Base-by-base conservation (phyloP, 1,139 yeast genomes). In the Suhomyces anneliseae region DNA sequence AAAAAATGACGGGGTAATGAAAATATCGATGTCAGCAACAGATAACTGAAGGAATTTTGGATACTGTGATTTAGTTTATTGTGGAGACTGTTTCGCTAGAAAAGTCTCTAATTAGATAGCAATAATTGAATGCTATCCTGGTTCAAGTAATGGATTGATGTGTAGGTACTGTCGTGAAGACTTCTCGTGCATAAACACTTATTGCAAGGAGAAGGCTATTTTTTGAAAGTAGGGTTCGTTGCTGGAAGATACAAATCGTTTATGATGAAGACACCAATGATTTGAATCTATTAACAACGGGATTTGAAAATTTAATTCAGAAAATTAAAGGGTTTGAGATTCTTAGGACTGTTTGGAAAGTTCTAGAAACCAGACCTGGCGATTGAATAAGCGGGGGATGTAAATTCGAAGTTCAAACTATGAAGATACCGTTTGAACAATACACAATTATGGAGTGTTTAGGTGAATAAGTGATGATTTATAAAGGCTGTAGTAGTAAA, bases 101-200 rank as follows among this genome's bases (percentile, higher is more conserved):
- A 45, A 45, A 29, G 48, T 42, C 48, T 45, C 45, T 38, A 24
- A 36, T 10, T 8, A 14, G 40, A 32, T 35, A 36, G 42, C 42
- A 38, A 32, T 38, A 5, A 42, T 38, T 27, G 34, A 12, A 33
- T 71, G 75, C 65, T 74, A 74, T 70, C 79, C 78, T 49, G 78
- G 78, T 59, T 73, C 76, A 54, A 70, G 65, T 50, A 66, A 56
- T 57, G 59, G 64, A 55, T 55, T 64, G 49, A 64, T 61, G 54
- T 54, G 46, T 45, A 54, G 49, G 49, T 51, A 53, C 62, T 64
- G 76, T 74, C 78, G 79, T 60, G 75, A 60, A 50, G 69, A 70
- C 62, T 74, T 74, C 73, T 72, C 72, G 56, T 74, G 77, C 79
- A 74, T 74, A 71, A 62, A 74, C 48, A 39, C 42, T 48, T 40